Percentiles rank a stretch among this genome's conserved stretches.
These are phyloP conservation scores for Leucaena leucocephala DNA, from an alignment of 306 rosid species.

Conservation along the genomic window DNA sequence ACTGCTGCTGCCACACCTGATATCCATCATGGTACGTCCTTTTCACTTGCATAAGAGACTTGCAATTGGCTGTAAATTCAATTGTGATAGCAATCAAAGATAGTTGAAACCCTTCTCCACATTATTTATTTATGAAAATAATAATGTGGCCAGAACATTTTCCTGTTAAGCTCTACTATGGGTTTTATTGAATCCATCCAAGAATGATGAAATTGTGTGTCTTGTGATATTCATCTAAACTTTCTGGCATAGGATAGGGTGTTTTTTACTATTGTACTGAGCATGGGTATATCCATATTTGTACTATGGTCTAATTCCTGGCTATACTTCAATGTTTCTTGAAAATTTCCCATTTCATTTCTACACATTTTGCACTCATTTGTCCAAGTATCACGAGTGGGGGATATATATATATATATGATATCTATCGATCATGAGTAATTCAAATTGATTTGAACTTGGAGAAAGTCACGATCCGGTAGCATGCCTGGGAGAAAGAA, in stretches of 20 bases:
- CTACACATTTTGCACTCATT: background rate
- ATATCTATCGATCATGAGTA: background rate
- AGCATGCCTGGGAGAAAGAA: background rate
- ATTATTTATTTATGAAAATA: background rate
- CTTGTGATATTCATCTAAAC: background rate
- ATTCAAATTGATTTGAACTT: background rate
- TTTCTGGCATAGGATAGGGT: too few species aligned
- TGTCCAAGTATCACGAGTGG: background rate
- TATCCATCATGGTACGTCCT: slow-evolving; percentile 61
- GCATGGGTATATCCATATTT: background rate
- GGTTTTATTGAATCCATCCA: background rate
- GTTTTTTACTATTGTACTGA: background rate
- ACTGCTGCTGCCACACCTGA: slow-evolving; percentile 88
- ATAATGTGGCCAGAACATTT: background rate
- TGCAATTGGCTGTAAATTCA: slow-evolving; percentile 18
- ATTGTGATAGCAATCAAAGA: background rate
- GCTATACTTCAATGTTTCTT: background rate
- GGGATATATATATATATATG: background rate
- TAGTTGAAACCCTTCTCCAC: background rate
- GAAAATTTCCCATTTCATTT: background rate
- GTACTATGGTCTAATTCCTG: background rate
- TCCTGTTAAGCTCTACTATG: background rate
- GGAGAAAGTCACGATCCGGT: background rate
- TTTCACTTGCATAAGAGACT: slow-evolving; percentile 21
- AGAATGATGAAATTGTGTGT: background rate